These are phyloP conservation scores for Camillea tinctor DNA, from an alignment of 2,329 filamentous ascomycete genomes.

Conservation along the genomic window DNA sequence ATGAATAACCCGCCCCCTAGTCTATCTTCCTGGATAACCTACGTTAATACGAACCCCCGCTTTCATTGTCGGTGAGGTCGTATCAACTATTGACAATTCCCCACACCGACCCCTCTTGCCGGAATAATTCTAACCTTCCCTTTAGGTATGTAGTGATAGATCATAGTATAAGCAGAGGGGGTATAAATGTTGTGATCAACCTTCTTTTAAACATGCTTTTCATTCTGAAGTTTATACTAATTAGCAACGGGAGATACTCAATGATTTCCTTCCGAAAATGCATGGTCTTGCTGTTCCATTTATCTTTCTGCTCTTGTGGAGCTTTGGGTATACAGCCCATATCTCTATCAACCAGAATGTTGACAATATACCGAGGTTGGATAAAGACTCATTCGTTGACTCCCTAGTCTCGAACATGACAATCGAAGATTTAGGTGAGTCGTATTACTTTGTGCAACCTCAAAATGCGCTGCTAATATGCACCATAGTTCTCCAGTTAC, in stretches of 20 bases:
- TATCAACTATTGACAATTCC: not conserved
- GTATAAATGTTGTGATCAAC: not conserved
- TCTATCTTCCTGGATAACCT: too few relatives aligned
- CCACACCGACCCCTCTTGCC: not conserved
- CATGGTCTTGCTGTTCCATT: not conserved
- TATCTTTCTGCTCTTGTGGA: not conserved
- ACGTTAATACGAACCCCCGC: not conserved
- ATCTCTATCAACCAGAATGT: not conserved
- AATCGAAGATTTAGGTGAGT: conserved; percentile 31
- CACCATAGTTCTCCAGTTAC: conserved; percentile 38
- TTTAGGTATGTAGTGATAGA: not conserved
- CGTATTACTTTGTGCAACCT: not conserved
- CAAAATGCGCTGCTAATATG: conserved; percentile 4
- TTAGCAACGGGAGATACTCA: not conserved
- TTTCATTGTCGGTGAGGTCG: not conserved
- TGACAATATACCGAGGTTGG: not conserved
- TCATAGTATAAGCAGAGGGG: not conserved
- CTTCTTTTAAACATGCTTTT: not conserved
- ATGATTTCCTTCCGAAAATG: not conserved
- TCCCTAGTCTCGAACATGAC: conserved; percentile 33
- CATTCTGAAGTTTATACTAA: not conserved
- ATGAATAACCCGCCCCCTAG: too few relatives aligned
- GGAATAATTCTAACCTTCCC: not conserved
- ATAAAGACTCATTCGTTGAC: conserved; percentile 28
- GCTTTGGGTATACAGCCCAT: not conserved